Base-by-base conservation (phyloP, 306 rosid genomes). In the Potentilla sterilis region DNA sequence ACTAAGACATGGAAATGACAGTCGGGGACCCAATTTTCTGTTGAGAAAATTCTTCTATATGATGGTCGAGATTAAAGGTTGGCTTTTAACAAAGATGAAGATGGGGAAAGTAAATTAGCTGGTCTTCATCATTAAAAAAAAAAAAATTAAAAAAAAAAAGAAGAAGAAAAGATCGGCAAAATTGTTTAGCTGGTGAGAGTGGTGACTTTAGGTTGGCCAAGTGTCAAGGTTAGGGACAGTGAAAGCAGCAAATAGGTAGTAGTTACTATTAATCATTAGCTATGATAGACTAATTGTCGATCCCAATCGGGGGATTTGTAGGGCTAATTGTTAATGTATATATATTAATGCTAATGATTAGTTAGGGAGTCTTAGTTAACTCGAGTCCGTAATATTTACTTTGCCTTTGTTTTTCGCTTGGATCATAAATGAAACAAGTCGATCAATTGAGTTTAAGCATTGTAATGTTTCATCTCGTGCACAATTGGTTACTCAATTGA, bases 81-180 rank as follows among this genome's bases (percentile, higher is more conserved):
- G 70, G 42, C 75, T 77, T 76, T 74, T 73, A 65, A 57, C 40
- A 13, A 21, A 32, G 72, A 66, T 44, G 28, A 28, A 28, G 28
- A 28, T 28, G 28, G 35, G 75, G 84, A 81, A 70, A 81, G 83
- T 57, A 54, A 57, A n/a, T 3, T 57, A 64, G 69, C 69, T 42
- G 7, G 44, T 42, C 46, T 42, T 42, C 46, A 7, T 42, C 11
- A n/a, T n/a, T n/a, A n/a, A n/a, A n/a, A n/a, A n/a, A n/a, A n/a
- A n/a, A n/a, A n/a, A n/a, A n/a, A n/a, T n/a, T n/a, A n/a, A 9
- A 37, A 37, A 2, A 37, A 37, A 37, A 37, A 37, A 37, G 2
- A 37, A 37, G 0, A 37, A 37, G 2, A 37, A 37, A 28, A 1
- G 28, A 28, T 28, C 28, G 40, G 2, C 40, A 37, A 37, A 0